Evolutionary conservation across 2,329 filamentous ascomycete genomes (phyloP), one percentile per base, ranked within the genome.

Genomic region (Alternaria sp.): DNA sequence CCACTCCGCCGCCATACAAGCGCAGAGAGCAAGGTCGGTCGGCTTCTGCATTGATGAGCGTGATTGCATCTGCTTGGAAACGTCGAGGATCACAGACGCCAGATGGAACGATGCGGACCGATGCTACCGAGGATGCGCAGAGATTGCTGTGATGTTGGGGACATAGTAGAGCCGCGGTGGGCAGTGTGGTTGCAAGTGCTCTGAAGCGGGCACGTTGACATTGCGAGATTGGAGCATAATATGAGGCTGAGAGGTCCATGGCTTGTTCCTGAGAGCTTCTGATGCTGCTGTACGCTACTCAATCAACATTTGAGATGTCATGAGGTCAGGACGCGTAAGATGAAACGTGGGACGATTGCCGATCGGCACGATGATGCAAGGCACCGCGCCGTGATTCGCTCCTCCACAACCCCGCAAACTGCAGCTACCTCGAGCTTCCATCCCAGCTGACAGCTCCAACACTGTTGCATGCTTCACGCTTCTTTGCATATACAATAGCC

Each of bases 381-480:
- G 75, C 58, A 75, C 72, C 56, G 41, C 55, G 43, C 58, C 49
- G 55, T 65, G 55, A 74, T 76, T 77, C 71, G 74, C 53, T 49
- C 53, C 30, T 28, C 68, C 69, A 66, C 51, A 65, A 55, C 69
- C 70, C 73, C 68, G 71, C 70, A 71, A 60, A 60, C 58, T 57
- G 58, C 49, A 58, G 54, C 64, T 67, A 70, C 70, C 72, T 63
- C 63, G 56, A 71, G 67, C 67, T 65, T 49, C 63, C 59, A 46
- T 45, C 30, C 50, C 67, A 62, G 66, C 65, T 66, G 63, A 69
- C 60, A 69, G 64, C 69, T 71, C 59, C 62, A 66, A 37, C 41
- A 23, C 26, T 25, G 30, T 26, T 56, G 37, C 26, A 7, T 46
- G 49, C 37, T 30, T 30, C 14, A 43, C 44, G 30, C 55, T 46